Base-by-base conservation (phyloP, 2,329 filamentous ascomycete genomes). In the Aspergillus sp. region DNA sequence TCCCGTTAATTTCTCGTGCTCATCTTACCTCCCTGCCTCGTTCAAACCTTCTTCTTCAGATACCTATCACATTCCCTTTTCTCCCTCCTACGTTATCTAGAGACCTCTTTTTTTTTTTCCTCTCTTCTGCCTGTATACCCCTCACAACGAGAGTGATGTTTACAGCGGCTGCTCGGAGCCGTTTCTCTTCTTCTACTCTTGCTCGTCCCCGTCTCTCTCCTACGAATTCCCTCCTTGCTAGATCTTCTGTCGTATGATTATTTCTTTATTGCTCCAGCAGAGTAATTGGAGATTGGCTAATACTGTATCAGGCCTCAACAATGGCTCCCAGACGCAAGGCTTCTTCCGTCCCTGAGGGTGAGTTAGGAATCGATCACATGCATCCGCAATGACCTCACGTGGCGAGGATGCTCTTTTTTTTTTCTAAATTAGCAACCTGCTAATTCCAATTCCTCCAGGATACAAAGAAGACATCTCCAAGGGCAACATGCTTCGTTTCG, bases 401-500 rank as follows among this genome's bases (percentile, higher is more conserved):
- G 49, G 48, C 36, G 39, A 43, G 15, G 15, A 7, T 50, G 11
- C 17, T 22, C 18, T 15, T 15, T 22, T 15, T 15, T 22, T 12
- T 30, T 15, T 12, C 26, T 11, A 30, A 30, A 30, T 9, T n/a
- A 15, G 22, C 43, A 11, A 24, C 7, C 11, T 45, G 20, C 43
- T 45, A 8, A 45, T 30, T 45, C 4, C 5, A n/a, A 26, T 36
- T 4, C 12, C 34, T 36, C 44, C 70, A 87, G 85, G 84, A 63
- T 88, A 88, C 78, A 82, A 81, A 65, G 85, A 88, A 75, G 85
- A 88, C 68, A 71, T 78, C 61, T 80, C 80, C 68, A 87, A 87
- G 70, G 85, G 85, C 58, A 76, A 79, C 41, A 87, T 87, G 84
- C 81, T 88, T 67, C 82, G 85, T 42, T 88, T 85, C 67, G 85